phyloP scores from a whole-genome alignment of 2,329 filamentous ascomycete genomes.

The Fulvia fulva region DNA sequence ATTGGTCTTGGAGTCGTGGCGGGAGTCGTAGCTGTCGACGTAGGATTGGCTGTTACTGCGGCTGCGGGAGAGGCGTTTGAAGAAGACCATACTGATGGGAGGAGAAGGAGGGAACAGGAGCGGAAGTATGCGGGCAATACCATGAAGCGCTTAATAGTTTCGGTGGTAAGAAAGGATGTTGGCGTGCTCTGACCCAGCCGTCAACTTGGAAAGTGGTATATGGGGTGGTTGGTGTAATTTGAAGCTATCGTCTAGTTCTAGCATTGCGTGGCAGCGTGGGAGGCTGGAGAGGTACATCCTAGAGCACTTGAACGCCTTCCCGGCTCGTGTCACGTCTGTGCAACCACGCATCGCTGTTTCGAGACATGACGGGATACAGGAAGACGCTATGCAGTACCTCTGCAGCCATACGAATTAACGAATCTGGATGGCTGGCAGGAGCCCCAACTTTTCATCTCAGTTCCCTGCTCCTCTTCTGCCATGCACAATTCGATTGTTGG shows the following conservation, averaged over 20 bases:
- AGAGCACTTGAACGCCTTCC: neutral
- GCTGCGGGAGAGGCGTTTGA: conserved; percentile 46
- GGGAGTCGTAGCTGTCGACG: conserved; percentile 44
- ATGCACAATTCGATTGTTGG: no score
- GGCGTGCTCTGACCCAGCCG: neutral
- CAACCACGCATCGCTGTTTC: neutral
- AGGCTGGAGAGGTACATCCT: neutral
- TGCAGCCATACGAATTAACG: no score
- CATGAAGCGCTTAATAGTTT: conserved; percentile 1
- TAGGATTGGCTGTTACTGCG: conserved; percentile 49
- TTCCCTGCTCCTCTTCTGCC: no score
- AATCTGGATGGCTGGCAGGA: no score
- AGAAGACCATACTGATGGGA: conserved; percentile 39
- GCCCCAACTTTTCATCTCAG: no score
- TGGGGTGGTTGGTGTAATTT: neutral
- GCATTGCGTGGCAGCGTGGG: neutral
- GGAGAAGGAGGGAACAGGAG: neutral
- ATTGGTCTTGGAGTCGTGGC: conserved; percentile 42
- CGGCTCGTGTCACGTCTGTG: neutral
- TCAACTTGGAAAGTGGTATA: neutral
- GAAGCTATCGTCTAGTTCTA: neutral
- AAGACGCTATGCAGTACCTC: no score
- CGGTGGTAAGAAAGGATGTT: neutral
- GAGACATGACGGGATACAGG: no score
- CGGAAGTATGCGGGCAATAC: neutral